Evolutionary conservation across 805 yeast species (phyloP).

Genomic region (Huiozyma naganishii): DNA sequence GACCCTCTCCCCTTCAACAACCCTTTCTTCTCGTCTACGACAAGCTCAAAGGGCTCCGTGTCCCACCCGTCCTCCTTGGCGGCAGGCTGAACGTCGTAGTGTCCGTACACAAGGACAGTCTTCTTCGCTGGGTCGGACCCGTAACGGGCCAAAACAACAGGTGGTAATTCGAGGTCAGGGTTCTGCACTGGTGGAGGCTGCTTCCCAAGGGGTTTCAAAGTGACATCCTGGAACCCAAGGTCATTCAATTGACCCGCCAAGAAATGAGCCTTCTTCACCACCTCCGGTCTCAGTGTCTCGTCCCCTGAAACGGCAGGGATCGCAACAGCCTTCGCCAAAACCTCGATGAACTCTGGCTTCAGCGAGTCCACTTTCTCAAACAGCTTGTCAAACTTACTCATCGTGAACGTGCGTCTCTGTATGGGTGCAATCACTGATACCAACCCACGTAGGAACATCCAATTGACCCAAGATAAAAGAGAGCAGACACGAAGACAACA

Average conservation of each 20-base stretch:
- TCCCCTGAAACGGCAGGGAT: constrained; percentile 94
- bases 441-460: constrained; percentile 2
- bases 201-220: constrained; percentile 69
- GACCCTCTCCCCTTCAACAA: constrained; percentile 86
- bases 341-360: constrained; percentile 60
- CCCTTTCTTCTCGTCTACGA: constrained; percentile 49
- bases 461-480: background rate
- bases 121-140: constrained; percentile 78
- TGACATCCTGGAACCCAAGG: constrained; percentile 76
- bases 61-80: constrained; percentile 86
- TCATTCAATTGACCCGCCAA: constrained; percentile 54
- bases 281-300: constrained; percentile 77
- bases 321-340: constrained; percentile 76
- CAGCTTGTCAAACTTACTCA: constrained; percentile 15
- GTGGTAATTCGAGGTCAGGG: constrained; percentile 68
- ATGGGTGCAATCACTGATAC: background rate
- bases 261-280: constrained; percentile 81
- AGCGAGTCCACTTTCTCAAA: constrained; percentile 59
- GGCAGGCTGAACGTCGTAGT: constrained; percentile 98
- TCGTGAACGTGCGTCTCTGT: constrained; percentile 4
- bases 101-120: constrained; percentile 88
- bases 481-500: too few species aligned
- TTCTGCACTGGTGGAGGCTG: constrained; percentile 88
- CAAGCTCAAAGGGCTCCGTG: constrained; percentile 77
- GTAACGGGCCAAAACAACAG: constrained; percentile 81